These are phyloP conservation scores for Pichia insulana DNA, from an alignment of 805 yeast species.

Conservation along the genomic window DNA sequence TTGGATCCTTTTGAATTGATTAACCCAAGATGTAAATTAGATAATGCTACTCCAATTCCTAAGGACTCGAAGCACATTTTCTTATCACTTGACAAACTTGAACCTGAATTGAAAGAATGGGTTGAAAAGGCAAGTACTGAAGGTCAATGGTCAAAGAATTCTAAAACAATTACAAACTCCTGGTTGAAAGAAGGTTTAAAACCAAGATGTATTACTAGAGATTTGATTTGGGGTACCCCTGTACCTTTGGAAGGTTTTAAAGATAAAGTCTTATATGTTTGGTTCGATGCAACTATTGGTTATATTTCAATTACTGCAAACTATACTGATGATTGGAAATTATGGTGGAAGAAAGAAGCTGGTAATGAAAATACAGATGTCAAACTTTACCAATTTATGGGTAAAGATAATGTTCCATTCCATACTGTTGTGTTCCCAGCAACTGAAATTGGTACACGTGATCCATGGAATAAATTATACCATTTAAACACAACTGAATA, in stretches of 20 bases:
- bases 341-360: conserved; percentile 64
- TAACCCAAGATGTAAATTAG: conserved; percentile 92
- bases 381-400: conserved; percentile 92
- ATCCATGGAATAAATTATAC: conserved; percentile 83
- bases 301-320: conserved; percentile 94
- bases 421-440: conserved; percentile 98
- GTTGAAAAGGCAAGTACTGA: conserved; percentile 52
- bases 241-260: conserved; percentile 84
- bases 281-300: conserved; percentile 99
- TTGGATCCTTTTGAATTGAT: conserved; percentile 89
- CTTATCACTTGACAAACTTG: conserved; percentile 74
- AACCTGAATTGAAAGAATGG: conserved; percentile 70
- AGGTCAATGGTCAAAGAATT: conserved; percentile 89
- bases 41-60: conserved; percentile 71
- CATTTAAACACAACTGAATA: conserved; percentile 94
- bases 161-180: conserved; percentile 77
- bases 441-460: conserved; percentile 78
- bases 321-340: conserved; percentile 71
- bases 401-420: conserved; percentile 98
- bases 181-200: conserved; percentile 92
- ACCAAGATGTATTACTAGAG: conserved; percentile 96
- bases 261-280: conserved; percentile 89
- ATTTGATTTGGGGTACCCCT: conserved; percentile 96
- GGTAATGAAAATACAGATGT: conserved; percentile 77
- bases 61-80: conserved; percentile 80